Evolutionary conservation across 352 stramenopile genomes (phyloP).

Genomic region (Pythium rishiriense): DNA sequence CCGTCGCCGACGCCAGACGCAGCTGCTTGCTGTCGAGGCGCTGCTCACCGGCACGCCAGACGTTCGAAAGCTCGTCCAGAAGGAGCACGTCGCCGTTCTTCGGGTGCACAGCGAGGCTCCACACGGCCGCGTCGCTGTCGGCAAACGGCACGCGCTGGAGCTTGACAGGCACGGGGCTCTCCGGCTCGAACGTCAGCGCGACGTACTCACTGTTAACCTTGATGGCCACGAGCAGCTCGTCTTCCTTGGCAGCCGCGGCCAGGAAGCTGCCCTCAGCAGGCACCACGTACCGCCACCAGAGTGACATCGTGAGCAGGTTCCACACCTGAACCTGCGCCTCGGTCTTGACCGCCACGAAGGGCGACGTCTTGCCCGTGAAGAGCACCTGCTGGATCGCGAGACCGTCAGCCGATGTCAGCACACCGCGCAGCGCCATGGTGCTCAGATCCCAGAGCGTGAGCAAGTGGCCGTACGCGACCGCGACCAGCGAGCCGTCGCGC

Average conservation of each 20-base stretch:
- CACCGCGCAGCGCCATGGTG: constrained; percentile 71
- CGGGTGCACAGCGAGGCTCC: constrained; percentile 61
- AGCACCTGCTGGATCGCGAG: constrained; percentile 49
- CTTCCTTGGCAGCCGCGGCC: constrained; percentile 33
- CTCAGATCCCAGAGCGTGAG: constrained; percentile 85
- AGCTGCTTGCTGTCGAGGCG: constrained; percentile 37
- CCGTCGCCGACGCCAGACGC: constrained; percentile 34
- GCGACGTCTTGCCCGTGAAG: constrained; percentile 59
- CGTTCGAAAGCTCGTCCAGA: constrained; percentile 49
- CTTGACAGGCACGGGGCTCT: constrained; percentile 46
- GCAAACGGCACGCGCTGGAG: constrained; percentile 37
- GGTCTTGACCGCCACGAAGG: constrained; percentile 68
- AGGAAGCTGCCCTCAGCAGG: constrained; percentile 35
- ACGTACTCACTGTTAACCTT: constrained; percentile 37
- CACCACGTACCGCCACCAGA: constrained; percentile 77
- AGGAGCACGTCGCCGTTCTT: constrained; percentile 60
- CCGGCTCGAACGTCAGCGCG: constrained; percentile 49
- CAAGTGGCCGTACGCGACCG: constrained; percentile 76
- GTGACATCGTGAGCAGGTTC: constrained; percentile 62
- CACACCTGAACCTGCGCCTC: constrained; percentile 65
- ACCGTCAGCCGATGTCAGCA: constrained; percentile 70
- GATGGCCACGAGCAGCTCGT: constrained; percentile 60
- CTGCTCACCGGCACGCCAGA: constrained; percentile 62
- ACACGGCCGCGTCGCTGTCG: constrained; percentile 40
- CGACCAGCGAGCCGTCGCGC: constrained; percentile 78